These are phyloP conservation scores for Aspergillus melleus DNA, from an alignment of 2,329 filamentous ascomycete genomes.

Conservation along the genomic window DNA sequence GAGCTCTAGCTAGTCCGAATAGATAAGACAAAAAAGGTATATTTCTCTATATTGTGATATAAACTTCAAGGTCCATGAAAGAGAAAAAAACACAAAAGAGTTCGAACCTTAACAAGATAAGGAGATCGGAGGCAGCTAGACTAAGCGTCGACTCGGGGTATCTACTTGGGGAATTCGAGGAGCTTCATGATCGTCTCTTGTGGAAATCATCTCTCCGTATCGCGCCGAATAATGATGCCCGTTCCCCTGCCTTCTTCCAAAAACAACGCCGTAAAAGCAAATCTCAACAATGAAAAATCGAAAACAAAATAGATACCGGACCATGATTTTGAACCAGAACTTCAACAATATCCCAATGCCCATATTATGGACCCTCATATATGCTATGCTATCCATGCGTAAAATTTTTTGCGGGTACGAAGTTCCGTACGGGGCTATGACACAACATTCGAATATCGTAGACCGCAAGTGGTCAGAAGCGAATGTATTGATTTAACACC, in stretches of 20 bases:
- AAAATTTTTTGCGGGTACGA: slow-evolving; percentile 21
- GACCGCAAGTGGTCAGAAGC: slow-evolving; percentile 3
- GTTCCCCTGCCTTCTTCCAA: slow-evolving; percentile 37
- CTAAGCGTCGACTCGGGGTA: slow-evolving; percentile 53
- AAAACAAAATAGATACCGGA: slow-evolving; percentile 10
- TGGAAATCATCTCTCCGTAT: slow-evolving; percentile 41
- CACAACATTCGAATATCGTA: slow-evolving; percentile 16
- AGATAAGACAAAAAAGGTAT: neutral
- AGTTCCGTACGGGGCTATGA: slow-evolving; percentile 20
- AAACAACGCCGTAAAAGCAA: slow-evolving; percentile 29
- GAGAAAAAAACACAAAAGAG: slow-evolving; percentile 1
- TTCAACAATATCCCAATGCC: slow-evolving; percentile 22
- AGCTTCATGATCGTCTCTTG: slow-evolving; percentile 41
- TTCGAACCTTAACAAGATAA: slow-evolving; percentile 20
- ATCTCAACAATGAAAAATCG: slow-evolving; percentile 7
- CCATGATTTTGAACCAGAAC: slow-evolving; percentile 13
- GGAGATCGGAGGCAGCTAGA: slow-evolving; percentile 40
- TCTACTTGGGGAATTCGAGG: slow-evolving; percentile 50
- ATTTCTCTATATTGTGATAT: neutral
- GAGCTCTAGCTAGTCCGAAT: neutral
- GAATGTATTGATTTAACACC: slow-evolving; percentile 28
- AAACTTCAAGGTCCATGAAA: neutral
- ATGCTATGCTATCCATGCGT: slow-evolving; percentile 32
- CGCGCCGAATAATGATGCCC: slow-evolving; percentile 41
- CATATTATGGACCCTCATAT: slow-evolving; percentile 29